Evolutionary conservation across 108 stramenopile genomes (phyloP), one percentile per base, ranked within the genome.

Genomic region (Discostella stelligeroides): DNA sequence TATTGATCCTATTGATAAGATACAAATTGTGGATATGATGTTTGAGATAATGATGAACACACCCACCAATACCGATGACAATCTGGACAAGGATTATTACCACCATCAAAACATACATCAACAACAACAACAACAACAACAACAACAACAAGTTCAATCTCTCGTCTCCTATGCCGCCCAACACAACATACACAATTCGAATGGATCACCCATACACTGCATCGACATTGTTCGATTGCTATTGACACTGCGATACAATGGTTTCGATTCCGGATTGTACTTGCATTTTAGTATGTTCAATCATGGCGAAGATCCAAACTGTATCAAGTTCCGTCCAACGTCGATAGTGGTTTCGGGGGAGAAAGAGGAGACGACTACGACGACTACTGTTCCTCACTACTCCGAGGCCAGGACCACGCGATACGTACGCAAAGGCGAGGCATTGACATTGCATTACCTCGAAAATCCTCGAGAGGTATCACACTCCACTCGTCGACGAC

Each of bases 361-460:
- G 7, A 11, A 40, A 13, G 55, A 17, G n/a, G 17, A 24, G 48
- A 49, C 12, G 48, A 17, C 51, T 24, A 25, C 5, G 48, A 18
- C 25, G 20, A 47, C 53, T 25, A 24, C 42, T 46, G n/a, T n/a
- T n/a, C n/a, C n/a, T 14, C 43, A 68, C 14, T 90, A 80, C 73
- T 94, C 92, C 7, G 92, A 94, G 80, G 87, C 90, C 9, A 83
- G 89, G 37, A 90, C 88, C 7, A 94, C 89, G 2, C 63, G 88
- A 46, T 34, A 29, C 48, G 86, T 94, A 12, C 62, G 60, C 15
- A 69, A 72, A 53, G 89, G 92, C 45, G 87, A 91, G 60, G 68
- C 79, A 17, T 76, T 94, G 61, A 90, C 89, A 10, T 83, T 94
- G 45, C 86, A 86, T 11, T 94, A 94, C 56, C 48, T 90, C 1